Evolutionary conservation across 2,329 filamentous ascomycete species (phyloP).

Genomic region (Mariannaea elegans): DNA sequence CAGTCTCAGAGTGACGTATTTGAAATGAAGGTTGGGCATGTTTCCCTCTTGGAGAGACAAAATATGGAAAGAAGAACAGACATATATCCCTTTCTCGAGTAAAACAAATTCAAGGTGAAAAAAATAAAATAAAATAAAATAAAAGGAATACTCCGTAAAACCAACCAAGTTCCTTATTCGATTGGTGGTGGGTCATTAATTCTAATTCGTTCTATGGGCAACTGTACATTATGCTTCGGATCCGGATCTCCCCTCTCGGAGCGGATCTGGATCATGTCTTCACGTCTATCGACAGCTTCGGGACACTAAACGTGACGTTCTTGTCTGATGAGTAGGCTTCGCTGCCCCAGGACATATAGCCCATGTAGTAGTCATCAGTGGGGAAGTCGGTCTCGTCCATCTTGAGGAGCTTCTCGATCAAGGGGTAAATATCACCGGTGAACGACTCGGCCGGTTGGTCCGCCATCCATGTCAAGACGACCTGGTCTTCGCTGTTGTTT

Average conservation of each 20-base stretch:
- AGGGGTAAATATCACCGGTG: constrained; percentile 55
- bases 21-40: not conserved
- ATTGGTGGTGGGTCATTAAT: constrained; percentile 23
- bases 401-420: constrained; percentile 52
- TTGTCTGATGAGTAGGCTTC: constrained; percentile 55
- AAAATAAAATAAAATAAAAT: no score
- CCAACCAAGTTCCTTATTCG: no score
- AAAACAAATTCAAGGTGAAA: no score
- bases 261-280: constrained; percentile 13
- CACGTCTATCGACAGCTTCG: constrained; percentile 49
- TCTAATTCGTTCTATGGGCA: constrained; percentile 27
- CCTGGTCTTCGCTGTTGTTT: constrained; percentile 51
- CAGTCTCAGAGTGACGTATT: not conserved
- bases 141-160: no score
- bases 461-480: constrained; percentile 61
- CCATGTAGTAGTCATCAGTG: constrained; percentile 54
- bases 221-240: constrained; percentile 15
- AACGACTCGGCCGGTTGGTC: constrained; percentile 49
- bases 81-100: no score
- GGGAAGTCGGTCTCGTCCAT: constrained; percentile 49
- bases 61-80: no score
- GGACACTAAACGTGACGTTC: constrained; percentile 60
- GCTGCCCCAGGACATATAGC: constrained; percentile 61
- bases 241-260: not conserved
- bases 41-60: no score